Evolutionary conservation across 352 stramenopile genomes (phyloP).

Genomic region (Globisporangium rhizosaccharum): DNA sequence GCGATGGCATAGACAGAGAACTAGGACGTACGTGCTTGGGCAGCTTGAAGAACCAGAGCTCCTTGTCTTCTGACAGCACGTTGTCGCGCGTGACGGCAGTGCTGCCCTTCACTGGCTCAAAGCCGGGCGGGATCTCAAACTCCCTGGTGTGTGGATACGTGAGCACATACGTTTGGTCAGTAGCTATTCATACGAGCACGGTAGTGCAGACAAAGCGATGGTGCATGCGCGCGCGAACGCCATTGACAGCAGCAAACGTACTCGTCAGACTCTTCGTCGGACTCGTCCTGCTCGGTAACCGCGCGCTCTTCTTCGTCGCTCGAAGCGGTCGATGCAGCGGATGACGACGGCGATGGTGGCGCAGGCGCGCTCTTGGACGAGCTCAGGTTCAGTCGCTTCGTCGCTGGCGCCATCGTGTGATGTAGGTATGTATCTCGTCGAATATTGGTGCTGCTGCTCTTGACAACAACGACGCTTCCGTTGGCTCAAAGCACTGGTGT

Average conservation of each 20-base stretch:
- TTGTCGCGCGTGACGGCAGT: conserved; percentile 50
- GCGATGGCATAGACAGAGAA: not conserved
- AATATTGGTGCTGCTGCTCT: not conserved
- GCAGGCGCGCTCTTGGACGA: conserved; percentile 21
- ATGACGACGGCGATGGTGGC: conserved; percentile 12
- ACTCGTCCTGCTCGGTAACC: conserved; percentile 19
- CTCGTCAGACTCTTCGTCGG: conserved; percentile 49
- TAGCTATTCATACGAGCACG: conserved; percentile 1
- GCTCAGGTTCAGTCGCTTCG: conserved; percentile 66
- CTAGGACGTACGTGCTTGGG: conserved; percentile 60
- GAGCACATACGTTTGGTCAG: not conserved
- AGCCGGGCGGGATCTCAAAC: conserved; percentile 74
- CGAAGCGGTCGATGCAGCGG: conserved; percentile 28
- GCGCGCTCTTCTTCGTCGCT: conserved; percentile 26
- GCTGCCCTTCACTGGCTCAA: conserved; percentile 59
- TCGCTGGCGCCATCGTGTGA: conserved; percentile 39
- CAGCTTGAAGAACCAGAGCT: conserved; percentile 86
- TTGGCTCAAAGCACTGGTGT: not conserved
- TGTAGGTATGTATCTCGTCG: conserved; percentile 1
- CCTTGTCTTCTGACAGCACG: conserved; percentile 62
- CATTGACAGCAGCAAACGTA: conserved; percentile 13
- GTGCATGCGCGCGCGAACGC: not conserved
- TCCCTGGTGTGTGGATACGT: conserved; percentile 26
- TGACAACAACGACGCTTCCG: not conserved
- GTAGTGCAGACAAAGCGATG: not conserved